Conservation (phyloP, 2,329 filamentous ascomycete genomes). For the Spiromastix sp. region DNA sequence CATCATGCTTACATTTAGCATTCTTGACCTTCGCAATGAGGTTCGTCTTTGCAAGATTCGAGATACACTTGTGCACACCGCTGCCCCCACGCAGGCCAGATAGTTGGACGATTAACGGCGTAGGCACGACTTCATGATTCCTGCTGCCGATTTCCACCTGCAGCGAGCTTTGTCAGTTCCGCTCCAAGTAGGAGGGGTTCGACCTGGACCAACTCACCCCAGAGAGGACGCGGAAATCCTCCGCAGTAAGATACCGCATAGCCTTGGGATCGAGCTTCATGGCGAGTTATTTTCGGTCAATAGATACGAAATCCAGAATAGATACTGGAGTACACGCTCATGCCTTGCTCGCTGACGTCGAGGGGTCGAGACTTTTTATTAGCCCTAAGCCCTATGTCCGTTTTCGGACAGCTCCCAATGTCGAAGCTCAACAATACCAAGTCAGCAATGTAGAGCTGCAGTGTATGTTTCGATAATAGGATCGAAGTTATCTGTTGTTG, state of each 20-base stretch:
- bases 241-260: slow-evolving; percentile 79
- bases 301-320: no score
- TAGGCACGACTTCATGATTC: slow-evolving; percentile 96
- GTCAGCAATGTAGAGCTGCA: not conserved
- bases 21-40: slow-evolving; percentile 91
- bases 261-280: slow-evolving; percentile 97
- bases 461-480: no score
- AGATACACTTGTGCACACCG: slow-evolving; percentile 79
- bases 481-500: no score
- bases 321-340: no score
- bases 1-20: slow-evolving; percentile 65
- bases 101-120: slow-evolving; percentile 73
- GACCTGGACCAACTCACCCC: slow-evolving; percentile 67
- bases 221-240: slow-evolving; percentile 92
- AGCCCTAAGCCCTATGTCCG: slow-evolving; percentile 33
- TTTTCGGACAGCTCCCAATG: slow-evolving; percentile 11
- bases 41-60: slow-evolving; percentile 79
- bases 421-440: no score
- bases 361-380: no score
- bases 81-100: slow-evolving; percentile 67
- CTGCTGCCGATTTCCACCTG: slow-evolving; percentile 88
- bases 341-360: no score
- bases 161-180: no score
- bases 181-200: no score
- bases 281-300: slow-evolving; percentile 12